A percentile compares a stretch with the other conserved stretches of the same genome.
These are phyloP conservation scores for Xylariaceae sp. DNA, from an alignment of 2,329 filamentous ascomycete species.

Conservation along the genomic window DNA sequence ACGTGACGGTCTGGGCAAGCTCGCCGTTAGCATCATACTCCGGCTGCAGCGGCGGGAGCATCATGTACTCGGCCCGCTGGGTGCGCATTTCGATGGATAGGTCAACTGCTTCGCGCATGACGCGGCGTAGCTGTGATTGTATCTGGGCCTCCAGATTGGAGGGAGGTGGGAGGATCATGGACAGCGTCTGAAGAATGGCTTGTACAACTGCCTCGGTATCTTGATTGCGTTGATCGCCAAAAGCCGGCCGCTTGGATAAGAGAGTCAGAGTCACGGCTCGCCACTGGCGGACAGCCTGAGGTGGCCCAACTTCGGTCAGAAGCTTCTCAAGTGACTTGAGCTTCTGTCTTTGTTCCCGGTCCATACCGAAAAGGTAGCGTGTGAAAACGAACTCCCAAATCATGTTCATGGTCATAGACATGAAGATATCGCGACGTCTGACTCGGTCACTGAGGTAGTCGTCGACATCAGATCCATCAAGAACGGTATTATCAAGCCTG, in stretches of 20 bases:
- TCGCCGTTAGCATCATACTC: slow-evolving; percentile 95
- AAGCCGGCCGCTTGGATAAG: slow-evolving; percentile 79
- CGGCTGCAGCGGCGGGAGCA: slow-evolving; percentile 92
- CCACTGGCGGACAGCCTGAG: slow-evolving; percentile 93
- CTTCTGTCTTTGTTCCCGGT: slow-evolving; percentile 95
- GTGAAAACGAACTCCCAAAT: slow-evolving; percentile 99
- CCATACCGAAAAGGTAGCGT: slow-evolving; percentile 97
- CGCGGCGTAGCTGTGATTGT: slow-evolving; percentile 81
- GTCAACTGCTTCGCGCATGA: slow-evolving; percentile 86
- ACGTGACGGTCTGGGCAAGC: slow-evolving; percentile 82
- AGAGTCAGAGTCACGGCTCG: slow-evolving; percentile 93
- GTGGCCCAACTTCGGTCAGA: slow-evolving; percentile 84
- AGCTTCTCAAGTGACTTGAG: slow-evolving; percentile 95
- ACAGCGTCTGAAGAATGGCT: slow-evolving; percentile 84
- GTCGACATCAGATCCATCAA: slow-evolving; percentile 94
- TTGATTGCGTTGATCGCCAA: slow-evolving; percentile 79
- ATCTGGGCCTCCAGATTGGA: slow-evolving; percentile 80
- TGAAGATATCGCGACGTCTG: slow-evolving; percentile 89
- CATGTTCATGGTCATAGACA: slow-evolving; percentile 99
- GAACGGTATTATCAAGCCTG: slow-evolving; percentile 88
- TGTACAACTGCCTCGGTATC: slow-evolving; percentile 97
- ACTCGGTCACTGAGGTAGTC: slow-evolving; percentile 86
- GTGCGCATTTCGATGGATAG: slow-evolving; percentile 97
- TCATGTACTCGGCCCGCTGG: slow-evolving; percentile 96
- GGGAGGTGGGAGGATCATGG: slow-evolving; percentile 85